Conservation (phyloP, 1,284 basidiomycete genomes). For the Malassezia caprae region DNA sequence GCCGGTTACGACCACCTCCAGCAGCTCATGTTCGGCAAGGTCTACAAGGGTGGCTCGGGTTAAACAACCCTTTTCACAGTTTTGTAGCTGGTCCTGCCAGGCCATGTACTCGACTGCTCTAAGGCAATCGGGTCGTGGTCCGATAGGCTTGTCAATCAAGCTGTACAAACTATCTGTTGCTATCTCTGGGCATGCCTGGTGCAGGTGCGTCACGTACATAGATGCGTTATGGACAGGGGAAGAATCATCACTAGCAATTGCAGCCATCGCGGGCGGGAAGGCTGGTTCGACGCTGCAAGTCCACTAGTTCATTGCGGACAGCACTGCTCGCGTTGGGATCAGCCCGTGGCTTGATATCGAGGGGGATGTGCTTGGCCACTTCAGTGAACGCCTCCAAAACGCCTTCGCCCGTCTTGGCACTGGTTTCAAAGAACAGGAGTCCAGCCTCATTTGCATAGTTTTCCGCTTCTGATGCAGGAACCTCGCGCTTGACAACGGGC, state of each 20-base stretch:
- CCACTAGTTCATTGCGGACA: slow-evolving; percentile 10
- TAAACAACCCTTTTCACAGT: slow-evolving; percentile 3
- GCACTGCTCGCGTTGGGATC: background rate
- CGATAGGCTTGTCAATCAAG: background rate
- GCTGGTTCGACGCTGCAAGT: slow-evolving; percentile 4
- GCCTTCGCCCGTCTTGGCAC: slow-evolving; percentile 93
- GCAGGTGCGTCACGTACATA: background rate
- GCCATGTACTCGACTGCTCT: background rate
- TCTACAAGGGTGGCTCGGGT: slow-evolving; percentile 36
- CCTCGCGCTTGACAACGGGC: slow-evolving; percentile 21
- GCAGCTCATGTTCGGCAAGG: slow-evolving; percentile 51
- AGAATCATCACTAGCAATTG: slow-evolving; percentile 2
- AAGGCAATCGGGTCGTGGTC: background rate
- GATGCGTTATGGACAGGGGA: background rate
- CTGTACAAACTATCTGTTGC: background rate
- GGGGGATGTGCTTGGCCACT: slow-evolving; percentile 30
- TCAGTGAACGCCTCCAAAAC: slow-evolving; percentile 96
- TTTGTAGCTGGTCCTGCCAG: background rate
- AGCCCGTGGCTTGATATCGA: slow-evolving; percentile 3
- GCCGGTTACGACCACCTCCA: slow-evolving; percentile 78
- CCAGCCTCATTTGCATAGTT: slow-evolving; percentile 89
- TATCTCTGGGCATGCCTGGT: background rate
- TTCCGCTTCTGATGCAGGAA: slow-evolving; percentile 69
- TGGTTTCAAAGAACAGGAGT: slow-evolving; percentile 92
- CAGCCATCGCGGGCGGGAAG: slow-evolving; percentile 1